Evolutionary conservation across 345 rosid species (phyloP).

Genomic region (Pugionium cornutum): DNA sequence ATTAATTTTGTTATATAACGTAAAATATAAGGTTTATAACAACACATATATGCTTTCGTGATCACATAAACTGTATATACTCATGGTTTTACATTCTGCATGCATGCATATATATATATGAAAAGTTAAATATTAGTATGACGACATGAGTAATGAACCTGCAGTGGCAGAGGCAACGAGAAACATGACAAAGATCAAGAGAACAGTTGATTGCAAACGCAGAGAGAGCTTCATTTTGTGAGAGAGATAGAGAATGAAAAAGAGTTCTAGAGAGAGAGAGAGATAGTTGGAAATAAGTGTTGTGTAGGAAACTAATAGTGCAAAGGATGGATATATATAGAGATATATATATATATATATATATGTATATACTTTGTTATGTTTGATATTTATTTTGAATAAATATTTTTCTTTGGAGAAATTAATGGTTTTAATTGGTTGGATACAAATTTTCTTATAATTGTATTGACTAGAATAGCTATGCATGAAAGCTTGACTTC

Average conservation of each 20-base stretch:
- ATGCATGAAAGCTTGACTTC: conserved; percentile 14
- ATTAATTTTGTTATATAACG: too few species aligned
- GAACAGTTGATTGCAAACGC: conserved; percentile 35
- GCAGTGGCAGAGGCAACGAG: conserved; percentile 11
- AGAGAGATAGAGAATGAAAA: neutral
- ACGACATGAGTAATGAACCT: conserved; percentile 27
- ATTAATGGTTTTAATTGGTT: neutral
- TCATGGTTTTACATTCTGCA: conserved; percentile 27
- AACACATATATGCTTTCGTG: too few species aligned
- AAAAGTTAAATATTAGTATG: too few species aligned
- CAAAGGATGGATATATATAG: too few species aligned
- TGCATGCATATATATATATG: too few species aligned
- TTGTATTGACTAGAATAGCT: conserved; percentile 6
- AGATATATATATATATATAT: too few species aligned
- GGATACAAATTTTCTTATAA: neutral
- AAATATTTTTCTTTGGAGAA: too few species aligned
- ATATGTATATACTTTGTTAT: too few species aligned
- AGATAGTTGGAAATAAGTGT: neutral
- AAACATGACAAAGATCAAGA: conserved; percentile 37
- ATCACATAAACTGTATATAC: too few species aligned
- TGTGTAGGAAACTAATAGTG: too few species aligned
- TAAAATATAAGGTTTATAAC: too few species aligned
- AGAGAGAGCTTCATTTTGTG: conserved; percentile 37
- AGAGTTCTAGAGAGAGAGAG: neutral
- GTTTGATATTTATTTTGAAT: too few species aligned